phyloP scores from a whole-genome alignment of 371 early-diverging fungal genomes.

The Nematocida sp. region DNA sequence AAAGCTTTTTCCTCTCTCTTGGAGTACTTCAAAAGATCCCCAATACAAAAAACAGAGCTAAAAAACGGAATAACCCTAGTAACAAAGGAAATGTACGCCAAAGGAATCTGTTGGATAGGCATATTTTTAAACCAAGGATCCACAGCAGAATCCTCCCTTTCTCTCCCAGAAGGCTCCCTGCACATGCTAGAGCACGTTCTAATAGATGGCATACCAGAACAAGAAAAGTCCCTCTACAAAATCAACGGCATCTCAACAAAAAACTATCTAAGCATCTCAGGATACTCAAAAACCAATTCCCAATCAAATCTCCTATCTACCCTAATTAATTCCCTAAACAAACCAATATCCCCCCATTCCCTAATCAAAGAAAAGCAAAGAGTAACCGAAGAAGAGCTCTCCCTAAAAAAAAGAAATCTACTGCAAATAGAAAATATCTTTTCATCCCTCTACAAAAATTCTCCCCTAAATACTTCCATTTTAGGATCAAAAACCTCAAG shows the following conservation, averaged over 20 bases:
- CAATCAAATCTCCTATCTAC: neutral
- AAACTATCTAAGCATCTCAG: neutral
- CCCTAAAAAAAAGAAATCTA: neutral
- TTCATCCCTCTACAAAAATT: neutral
- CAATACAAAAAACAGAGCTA: too few species aligned
- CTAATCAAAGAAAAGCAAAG: neutral
- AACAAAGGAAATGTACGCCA: too few species aligned
- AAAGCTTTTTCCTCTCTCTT: too few species aligned
- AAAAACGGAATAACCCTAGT: too few species aligned
- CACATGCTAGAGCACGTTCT: slow-evolving; percentile 48
- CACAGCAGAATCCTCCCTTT: neutral
- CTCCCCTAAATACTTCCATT: slow-evolving; percentile 4
- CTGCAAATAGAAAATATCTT: neutral
- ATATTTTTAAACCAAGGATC: slow-evolving; percentile 33
- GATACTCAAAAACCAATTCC: neutral
- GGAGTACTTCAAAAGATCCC: too few species aligned
- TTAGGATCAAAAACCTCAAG: slow-evolving; percentile 1
- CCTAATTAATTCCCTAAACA: neutral
- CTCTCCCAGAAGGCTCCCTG: slow-evolving; percentile 31
- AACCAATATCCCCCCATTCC: neutral
- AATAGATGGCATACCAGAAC: neutral
- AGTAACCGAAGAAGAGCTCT: neutral
- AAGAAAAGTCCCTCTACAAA: neutral
- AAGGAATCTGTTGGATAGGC: slow-evolving; percentile 1
- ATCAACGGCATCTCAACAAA: neutral